A percentile compares a stretch with the other conserved stretches of the same genome.
Evolutionary conservation across 1,284 basidiomycete species (phyloP).

Genomic region (Phylloporus sp.): DNA sequence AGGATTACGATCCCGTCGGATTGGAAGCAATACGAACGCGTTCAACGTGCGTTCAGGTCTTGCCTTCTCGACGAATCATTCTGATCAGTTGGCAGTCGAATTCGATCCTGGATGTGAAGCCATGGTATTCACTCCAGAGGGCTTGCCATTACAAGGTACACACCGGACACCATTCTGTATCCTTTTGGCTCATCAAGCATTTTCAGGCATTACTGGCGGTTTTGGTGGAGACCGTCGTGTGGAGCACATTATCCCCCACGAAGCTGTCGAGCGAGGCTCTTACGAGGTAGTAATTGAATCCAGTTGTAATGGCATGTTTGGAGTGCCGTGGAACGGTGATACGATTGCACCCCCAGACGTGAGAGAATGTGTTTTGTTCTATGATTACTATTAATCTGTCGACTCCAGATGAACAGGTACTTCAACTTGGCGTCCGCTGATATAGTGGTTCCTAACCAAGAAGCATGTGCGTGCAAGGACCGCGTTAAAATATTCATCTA

Average conservation of each 20-base stretch:
- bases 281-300: slow-evolving; percentile 88
- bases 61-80: background rate
- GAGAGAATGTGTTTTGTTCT: slow-evolving; percentile 32
- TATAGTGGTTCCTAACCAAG: slow-evolving; percentile 91
- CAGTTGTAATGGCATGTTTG: slow-evolving; percentile 94
- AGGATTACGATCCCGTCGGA: slow-evolving; percentile 78
- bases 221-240: slow-evolving; percentile 86
- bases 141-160: slow-evolving; percentile 81
- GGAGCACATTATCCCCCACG: slow-evolving; percentile 87
- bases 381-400: slow-evolving; percentile 6
- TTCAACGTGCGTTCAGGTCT: slow-evolving; percentile 70
- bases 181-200: slow-evolving; percentile 5
- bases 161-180: background rate
- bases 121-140: slow-evolving; percentile 87
- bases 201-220: slow-evolving; percentile 89
- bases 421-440: slow-evolving; percentile 86
- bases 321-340: slow-evolving; percentile 80
- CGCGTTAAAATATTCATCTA: background rate
- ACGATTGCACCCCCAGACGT: slow-evolving; percentile 85
- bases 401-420: slow-evolving; percentile 73
- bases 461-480: slow-evolving; percentile 45
- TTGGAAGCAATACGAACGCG: slow-evolving; percentile 85
- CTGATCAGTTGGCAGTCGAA: slow-evolving; percentile 66
- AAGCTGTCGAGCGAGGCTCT: slow-evolving; percentile 68
- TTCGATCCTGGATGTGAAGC: slow-evolving; percentile 95